These are phyloP conservation scores for Penicillium dipodomyicola DNA, from an alignment of 495 filamentous ascomycete species.

Conservation along the genomic window DNA sequence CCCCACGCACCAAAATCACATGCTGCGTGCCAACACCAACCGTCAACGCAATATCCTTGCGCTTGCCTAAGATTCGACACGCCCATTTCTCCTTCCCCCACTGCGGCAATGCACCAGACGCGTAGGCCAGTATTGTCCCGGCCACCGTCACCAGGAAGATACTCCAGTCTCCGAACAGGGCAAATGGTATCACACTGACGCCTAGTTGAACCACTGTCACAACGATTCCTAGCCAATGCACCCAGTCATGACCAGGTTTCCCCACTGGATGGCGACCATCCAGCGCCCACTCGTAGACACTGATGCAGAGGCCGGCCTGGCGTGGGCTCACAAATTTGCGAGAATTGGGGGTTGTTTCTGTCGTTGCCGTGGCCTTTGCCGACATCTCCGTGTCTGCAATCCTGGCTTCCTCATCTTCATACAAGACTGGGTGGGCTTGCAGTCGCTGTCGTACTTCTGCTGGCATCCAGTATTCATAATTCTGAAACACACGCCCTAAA, in stretches of 20 bases:
- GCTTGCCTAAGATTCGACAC: conserved; percentile 27
- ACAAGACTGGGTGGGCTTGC: conserved; percentile 4
- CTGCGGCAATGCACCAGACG: conserved; percentile 39
- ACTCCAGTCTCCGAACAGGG: conserved; percentile 42
- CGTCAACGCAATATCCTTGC: conserved; percentile 38
- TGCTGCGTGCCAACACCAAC: conserved; percentile 46
- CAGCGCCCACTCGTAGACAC: conserved; percentile 13
- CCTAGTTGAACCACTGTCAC: conserved; percentile 43
- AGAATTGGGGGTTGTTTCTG: not conserved
- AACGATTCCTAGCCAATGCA: conserved; percentile 38
- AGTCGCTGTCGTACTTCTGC: conserved; percentile 4
- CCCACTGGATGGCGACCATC: not conserved
- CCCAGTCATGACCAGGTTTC: conserved; percentile 19
- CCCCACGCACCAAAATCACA: conserved; percentile 41
- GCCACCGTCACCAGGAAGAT: conserved; percentile 41
- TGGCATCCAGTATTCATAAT: conserved; percentile 41
- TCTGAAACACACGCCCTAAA: conserved; percentile 48
- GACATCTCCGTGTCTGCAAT: conserved; percentile 12
- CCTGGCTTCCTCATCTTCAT: not conserved
- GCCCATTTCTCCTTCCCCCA: conserved; percentile 54
- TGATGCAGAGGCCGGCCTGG: conserved; percentile 20
- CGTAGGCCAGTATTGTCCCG: conserved; percentile 40
- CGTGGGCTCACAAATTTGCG: not conserved
- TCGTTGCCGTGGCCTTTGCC: not conserved
- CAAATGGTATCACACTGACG: conserved; percentile 45